These are phyloP conservation scores for Pholiota microspora DNA, from an alignment of 768 basidiomycete genomes.

Conservation along the genomic window DNA sequence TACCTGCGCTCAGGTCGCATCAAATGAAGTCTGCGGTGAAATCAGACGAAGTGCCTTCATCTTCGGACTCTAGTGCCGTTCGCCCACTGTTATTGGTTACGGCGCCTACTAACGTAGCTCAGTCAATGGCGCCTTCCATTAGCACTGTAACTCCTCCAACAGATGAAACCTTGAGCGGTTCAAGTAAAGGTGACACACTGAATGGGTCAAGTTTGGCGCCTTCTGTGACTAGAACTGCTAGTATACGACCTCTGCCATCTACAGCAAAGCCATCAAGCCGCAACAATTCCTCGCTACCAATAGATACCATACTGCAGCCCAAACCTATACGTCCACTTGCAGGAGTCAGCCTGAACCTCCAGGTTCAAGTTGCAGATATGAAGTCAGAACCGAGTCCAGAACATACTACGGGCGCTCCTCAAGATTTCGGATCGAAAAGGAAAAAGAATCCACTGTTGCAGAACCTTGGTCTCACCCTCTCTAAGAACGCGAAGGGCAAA, in stretches of 20 bases:
- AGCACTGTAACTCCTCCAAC: background rate
- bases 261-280: background rate
- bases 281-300: background rate
- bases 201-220: background rate
- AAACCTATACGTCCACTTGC: constrained; percentile 22
- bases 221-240: background rate
- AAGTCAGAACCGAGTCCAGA: constrained; percentile 6
- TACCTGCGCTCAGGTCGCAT: background rate
- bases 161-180: background rate
- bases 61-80: constrained; percentile 1
- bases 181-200: background rate
- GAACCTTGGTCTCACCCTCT: constrained; percentile 4
- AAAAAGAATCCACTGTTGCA: constrained; percentile 14
- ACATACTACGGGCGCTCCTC: constrained; percentile 2
- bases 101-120: background rate
- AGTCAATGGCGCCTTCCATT: background rate
- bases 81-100: background rate
- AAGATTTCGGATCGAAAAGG: constrained; percentile 5
- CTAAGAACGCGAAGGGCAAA: constrained; percentile 12
- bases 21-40: background rate
- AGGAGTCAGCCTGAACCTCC: constrained; percentile 21
- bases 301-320: constrained; percentile 18
- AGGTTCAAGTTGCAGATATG: constrained; percentile 19
- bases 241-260: constrained; percentile 2
- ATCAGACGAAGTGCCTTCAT: background rate